These are phyloP conservation scores for Coemansia sp. DNA, from an alignment of 192 early-diverging fungal genomes.

Conservation along the genomic window DNA sequence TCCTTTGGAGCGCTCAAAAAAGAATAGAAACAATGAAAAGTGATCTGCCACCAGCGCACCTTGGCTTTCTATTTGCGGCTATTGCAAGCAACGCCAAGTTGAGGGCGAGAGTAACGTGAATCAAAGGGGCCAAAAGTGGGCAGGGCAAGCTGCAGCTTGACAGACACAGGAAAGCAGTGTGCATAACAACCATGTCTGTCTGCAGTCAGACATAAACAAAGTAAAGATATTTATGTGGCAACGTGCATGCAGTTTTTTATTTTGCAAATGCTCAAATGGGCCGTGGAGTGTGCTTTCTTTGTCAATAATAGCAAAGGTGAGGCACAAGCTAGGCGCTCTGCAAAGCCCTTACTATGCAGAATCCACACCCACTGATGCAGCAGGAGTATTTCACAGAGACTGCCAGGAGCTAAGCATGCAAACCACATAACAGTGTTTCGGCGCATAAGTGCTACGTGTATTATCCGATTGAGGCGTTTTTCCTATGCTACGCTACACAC, in stretches of 20 bases:
- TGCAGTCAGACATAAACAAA: background rate
- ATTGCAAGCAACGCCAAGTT: background rate
- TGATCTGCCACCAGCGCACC: background rate
- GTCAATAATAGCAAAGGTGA: background rate
- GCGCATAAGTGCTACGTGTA: background rate
- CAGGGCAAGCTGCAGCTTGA: background rate
- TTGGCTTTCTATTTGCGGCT: background rate
- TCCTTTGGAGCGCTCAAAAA: background rate
- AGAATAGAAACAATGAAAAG: background rate
- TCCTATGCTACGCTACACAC: background rate
- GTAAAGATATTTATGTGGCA: background rate
- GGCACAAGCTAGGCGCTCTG: background rate
- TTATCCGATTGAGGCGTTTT: conserved; percentile 7
- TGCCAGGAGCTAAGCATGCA: background rate
- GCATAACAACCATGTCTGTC: conserved; percentile 2
- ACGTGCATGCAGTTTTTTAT: background rate
- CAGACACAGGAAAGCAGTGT: background rate
- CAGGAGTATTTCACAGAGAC: too few species aligned
- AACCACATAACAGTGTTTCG: background rate
- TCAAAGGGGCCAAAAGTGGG: too few species aligned
- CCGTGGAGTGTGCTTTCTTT: background rate
- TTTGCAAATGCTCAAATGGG: background rate
- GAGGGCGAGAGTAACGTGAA: background rate
- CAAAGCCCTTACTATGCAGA: background rate
- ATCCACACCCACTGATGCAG: background rate